Percentiles rank a stretch among this genome's conserved stretches.
Conservation (phyloP, 805 yeast genomes). For the Kodamaea nitidulidarum region DNA sequence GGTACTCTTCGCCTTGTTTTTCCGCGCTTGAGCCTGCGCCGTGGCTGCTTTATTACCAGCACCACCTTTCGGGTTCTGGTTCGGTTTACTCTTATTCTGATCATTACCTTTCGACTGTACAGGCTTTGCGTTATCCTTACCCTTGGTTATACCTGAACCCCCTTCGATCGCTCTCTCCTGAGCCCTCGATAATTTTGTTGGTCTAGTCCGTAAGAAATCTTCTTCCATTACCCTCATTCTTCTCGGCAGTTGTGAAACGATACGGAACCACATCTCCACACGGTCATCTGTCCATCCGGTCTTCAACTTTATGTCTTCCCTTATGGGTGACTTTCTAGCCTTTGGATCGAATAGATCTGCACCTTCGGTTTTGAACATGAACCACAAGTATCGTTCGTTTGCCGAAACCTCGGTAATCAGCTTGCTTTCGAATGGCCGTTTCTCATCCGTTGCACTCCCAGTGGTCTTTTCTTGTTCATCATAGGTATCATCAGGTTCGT, state of each 20-base stretch:
- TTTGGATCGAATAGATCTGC: slow-evolving; percentile 39
- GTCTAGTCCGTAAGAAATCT: slow-evolving; percentile 35
- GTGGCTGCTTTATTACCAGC: neutral
- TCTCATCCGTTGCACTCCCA: slow-evolving; percentile 25
- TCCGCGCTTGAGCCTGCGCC: slow-evolving; percentile 19
- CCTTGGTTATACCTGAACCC: slow-evolving; percentile 59
- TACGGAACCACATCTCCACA: slow-evolving; percentile 88
- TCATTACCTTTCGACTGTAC: neutral
- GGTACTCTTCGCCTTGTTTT: slow-evolving; percentile 53
- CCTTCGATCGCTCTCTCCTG: slow-evolving; percentile 12
- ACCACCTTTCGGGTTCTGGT: neutral
- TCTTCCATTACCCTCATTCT: slow-evolving; percentile 62
- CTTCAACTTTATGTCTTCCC: slow-evolving; percentile 49
- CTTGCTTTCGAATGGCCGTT: slow-evolving; percentile 11
- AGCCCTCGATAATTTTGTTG: slow-evolving; percentile 17
- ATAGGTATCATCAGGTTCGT: slow-evolving; percentile 78
- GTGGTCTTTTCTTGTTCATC: slow-evolving; percentile 45
- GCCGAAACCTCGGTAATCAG: slow-evolving; percentile 30
- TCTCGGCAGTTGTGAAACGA: slow-evolving; percentile 62
- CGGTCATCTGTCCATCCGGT: slow-evolving; percentile 84
- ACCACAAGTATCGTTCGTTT: slow-evolving; percentile 56
- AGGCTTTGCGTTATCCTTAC: slow-evolving; percentile 56
- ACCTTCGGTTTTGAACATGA: slow-evolving; percentile 45
- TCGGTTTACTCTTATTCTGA: neutral
- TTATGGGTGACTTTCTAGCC: slow-evolving; percentile 46